phyloP scores from a whole-genome alignment of 2,329 filamentous ascomycete genomes.

The Claviceps citrina region DNA sequence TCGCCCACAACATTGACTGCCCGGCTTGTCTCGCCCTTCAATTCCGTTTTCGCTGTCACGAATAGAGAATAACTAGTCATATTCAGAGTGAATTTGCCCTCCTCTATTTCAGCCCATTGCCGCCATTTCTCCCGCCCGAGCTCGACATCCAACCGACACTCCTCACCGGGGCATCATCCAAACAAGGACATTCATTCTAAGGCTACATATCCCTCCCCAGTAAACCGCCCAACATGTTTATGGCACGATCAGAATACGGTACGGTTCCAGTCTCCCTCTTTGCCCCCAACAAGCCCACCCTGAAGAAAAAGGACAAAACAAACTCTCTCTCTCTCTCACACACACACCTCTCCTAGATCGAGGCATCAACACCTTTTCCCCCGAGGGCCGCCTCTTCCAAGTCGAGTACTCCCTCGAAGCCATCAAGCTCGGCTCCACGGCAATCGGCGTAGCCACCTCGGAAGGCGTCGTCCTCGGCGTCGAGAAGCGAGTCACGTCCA shows the following conservation, averaged over 20 bases:
- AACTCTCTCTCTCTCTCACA: no score
- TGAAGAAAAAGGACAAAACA: not conserved
- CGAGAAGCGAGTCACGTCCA: slow-evolving; percentile 96
- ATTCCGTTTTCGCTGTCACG: no score
- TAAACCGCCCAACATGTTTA: slow-evolving; percentile 71
- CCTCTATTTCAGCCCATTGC: no score
- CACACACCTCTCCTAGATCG: slow-evolving; percentile 46
- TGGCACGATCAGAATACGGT: slow-evolving; percentile 99
- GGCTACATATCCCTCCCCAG: not conserved
- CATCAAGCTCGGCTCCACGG: slow-evolving; percentile 97
- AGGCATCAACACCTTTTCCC: slow-evolving; percentile 99
- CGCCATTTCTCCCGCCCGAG: no score
- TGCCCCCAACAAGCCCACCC: no score
- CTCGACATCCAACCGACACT: not conserved
- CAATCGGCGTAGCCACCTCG: slow-evolving; percentile 91
- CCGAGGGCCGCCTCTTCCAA: slow-evolving; percentile 98
- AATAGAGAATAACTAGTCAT: no score
- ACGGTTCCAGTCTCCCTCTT: no score
- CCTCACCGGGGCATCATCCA: no score
- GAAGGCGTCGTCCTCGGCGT: slow-evolving; percentile 93
- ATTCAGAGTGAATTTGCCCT: no score
- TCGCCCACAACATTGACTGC: no score
- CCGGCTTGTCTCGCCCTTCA: no score
- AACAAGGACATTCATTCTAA: no score
- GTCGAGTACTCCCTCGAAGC: slow-evolving; percentile 99